Conservation (phyloP, 2,329 filamentous ascomycete genomes). For the Clarireedia monteithiana region DNA sequence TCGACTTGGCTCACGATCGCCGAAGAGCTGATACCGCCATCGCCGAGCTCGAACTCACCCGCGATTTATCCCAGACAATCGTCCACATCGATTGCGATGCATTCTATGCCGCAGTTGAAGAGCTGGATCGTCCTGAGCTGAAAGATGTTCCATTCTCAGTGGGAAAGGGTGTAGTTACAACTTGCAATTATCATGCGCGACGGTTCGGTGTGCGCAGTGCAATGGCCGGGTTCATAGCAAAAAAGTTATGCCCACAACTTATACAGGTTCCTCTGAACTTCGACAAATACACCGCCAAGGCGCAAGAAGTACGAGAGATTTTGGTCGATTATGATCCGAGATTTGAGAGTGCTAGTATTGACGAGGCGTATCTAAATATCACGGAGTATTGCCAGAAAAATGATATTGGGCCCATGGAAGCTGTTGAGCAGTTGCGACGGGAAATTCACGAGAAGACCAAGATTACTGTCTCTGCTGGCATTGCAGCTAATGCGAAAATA, state of each 20-base stretch:
- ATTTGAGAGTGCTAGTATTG: conserved; percentile 90
- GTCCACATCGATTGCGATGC: conserved; percentile 96
- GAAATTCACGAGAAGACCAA: conserved; percentile 69
- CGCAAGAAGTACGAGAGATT: conserved; percentile 75
- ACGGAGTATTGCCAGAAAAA: conserved; percentile 74
- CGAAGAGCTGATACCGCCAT: conserved; percentile 76
- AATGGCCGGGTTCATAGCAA: conserved; percentile 94
- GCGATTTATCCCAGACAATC: conserved; percentile 77
- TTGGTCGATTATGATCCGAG: conserved; percentile 80
- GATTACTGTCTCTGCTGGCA: conserved; percentile 88
- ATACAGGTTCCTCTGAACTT: conserved; percentile 80
- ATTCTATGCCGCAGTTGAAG: conserved; percentile 93
- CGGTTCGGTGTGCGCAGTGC: conserved; percentile 87
- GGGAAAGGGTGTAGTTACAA: conserved; percentile 58
- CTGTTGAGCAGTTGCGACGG: conserved; percentile 66
- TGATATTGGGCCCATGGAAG: conserved; percentile 60
- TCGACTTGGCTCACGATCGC: conserved; percentile 66
- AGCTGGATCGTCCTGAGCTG: conserved; percentile 74
- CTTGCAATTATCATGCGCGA: conserved; percentile 80
- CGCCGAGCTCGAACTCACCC: conserved; percentile 64
- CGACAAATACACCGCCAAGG: conserved; percentile 84
- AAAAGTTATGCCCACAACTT: conserved; percentile 83
- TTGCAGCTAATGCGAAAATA: conserved; percentile 85
- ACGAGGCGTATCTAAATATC: conserved; percentile 94
- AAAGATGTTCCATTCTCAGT: conserved; percentile 86